phyloP scores from a whole-genome alignment of 176 grass and related monocot species.

The Hsuehochloa calcarea region DNA sequence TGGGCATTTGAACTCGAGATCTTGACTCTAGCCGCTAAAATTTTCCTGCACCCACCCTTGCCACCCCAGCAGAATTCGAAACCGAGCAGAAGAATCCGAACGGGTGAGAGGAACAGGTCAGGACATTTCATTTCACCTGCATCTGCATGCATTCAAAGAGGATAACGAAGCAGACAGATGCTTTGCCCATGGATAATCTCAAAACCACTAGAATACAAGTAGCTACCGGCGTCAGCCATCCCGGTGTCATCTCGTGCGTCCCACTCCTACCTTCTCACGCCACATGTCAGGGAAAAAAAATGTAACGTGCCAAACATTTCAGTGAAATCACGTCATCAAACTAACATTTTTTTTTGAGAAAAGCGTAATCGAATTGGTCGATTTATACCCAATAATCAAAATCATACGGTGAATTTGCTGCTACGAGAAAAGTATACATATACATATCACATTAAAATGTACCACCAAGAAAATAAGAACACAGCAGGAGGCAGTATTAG shows the following conservation, averaged over 20 bases:
- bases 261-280: background rate
- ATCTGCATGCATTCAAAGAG: constrained; percentile 33
- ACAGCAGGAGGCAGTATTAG: too few relatives aligned
- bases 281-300: background rate
- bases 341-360: background rate
- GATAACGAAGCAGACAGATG: background rate
- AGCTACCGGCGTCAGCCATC: background rate
- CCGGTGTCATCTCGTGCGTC: background rate
- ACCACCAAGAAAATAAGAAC: too few relatives aligned
- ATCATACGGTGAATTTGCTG: background rate
- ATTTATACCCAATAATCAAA: background rate
- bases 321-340: background rate
- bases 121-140: background rate
- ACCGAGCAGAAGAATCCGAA: background rate
- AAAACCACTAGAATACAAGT: constrained; percentile 13
- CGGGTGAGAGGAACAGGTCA: background rate
- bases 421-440: background rate
- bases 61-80: background rate
- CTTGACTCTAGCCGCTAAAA: background rate
- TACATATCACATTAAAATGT: background rate
- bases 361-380: background rate
- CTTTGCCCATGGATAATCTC: background rate
- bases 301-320: background rate
- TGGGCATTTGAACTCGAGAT: background rate
- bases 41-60: background rate